Base-by-base conservation (phyloP, 768 basidiomycete species). In the Suillus weaverae region DNA sequence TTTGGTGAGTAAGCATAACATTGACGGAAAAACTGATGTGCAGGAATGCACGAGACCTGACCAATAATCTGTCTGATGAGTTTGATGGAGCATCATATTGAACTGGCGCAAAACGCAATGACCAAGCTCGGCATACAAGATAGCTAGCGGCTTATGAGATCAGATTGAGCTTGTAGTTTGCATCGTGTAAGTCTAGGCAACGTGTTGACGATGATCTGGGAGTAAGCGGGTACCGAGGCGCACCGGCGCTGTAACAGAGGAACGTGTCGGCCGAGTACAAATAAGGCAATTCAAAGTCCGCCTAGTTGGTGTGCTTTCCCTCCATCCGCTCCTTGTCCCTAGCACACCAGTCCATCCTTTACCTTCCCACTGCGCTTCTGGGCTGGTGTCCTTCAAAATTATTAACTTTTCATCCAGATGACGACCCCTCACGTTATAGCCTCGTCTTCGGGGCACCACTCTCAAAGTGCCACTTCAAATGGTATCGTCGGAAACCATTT, bases 391-490 rank as follows among this genome's bases (percentile, higher is more conserved):
- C 64, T 43, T 26, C 46, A 65, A 66, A 66, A 60, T 13, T n/a
- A 33, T 41, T 51, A 30, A 41, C 53, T 26, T 61, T 54, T 16
- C 43, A 55, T 43, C 55, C 66, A 70, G 60, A 93, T 92, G 91
- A 83, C 91, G 64, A 92, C 91, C 64, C 89, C 91, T 67, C 91
- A 93, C 81, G 89, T 92, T 75, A 89, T 93, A 69, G 87, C 91
- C 57, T 90, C 91, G 46, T 91, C 90, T 65, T 90, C 87, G 53
- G 80, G 80, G 26, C 89, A 90, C 77, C 87, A 85, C 60, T 84
- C 86, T 20, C 86, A 87, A 72, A 83, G 87, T 55, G 80, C 86
- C 56, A 82, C 85, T 35, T 83, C 79, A 46, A 90, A 88, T 77
- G 87, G 90, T 71, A 86, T 93, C 76, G 89, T 93, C 64, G 91